These are phyloP conservation scores for Physcomitrellopsis africana DNA, from an alignment of 225 moss, liverwort and hornwort species.

Conservation along the genomic window DNA sequence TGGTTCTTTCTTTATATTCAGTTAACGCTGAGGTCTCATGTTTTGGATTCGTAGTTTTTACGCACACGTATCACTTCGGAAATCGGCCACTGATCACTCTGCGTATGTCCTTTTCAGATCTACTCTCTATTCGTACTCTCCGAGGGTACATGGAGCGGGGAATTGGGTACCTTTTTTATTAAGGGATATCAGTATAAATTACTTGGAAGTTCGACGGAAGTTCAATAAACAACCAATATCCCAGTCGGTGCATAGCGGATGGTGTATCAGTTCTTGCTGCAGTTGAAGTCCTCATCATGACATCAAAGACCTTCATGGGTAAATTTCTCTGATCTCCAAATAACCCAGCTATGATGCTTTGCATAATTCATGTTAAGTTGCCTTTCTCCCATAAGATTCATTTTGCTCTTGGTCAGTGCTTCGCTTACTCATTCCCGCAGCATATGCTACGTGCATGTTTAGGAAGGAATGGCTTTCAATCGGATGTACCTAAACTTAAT, in stretches of 20 bases:
- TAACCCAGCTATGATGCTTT: neutral
- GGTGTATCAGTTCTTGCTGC: conserved; percentile 32
- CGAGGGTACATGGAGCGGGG: conserved; percentile 3
- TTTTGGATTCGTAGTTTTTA: neutral
- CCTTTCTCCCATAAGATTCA: neutral
- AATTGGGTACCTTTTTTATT: conserved; percentile 10
- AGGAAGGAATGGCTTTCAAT: neutral
- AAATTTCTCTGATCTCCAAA: conserved; percentile 11
- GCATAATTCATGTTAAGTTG: too few species aligned
- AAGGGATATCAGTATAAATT: neutral
- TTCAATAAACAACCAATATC: neutral
- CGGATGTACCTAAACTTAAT: neutral
- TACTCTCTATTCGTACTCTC: conserved; percentile 5
- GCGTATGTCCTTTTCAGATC: conserved; percentile 27
- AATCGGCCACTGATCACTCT: neutral
- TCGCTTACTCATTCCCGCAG: neutral
- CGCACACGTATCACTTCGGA: too few species aligned
- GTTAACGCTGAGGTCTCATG: neutral
- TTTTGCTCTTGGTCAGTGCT: neutral
- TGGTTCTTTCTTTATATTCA: neutral
- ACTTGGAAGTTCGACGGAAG: neutral
- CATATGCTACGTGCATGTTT: neutral
- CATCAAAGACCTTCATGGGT: conserved; percentile 55
- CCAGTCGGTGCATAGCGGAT: conserved; percentile 18
- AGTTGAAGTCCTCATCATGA: conserved; percentile 38